These are phyloP conservation scores for Dothidotthia symphoricarpi DNA, from an alignment of 2,329 filamentous ascomycete species.

Conservation along the genomic window DNA sequence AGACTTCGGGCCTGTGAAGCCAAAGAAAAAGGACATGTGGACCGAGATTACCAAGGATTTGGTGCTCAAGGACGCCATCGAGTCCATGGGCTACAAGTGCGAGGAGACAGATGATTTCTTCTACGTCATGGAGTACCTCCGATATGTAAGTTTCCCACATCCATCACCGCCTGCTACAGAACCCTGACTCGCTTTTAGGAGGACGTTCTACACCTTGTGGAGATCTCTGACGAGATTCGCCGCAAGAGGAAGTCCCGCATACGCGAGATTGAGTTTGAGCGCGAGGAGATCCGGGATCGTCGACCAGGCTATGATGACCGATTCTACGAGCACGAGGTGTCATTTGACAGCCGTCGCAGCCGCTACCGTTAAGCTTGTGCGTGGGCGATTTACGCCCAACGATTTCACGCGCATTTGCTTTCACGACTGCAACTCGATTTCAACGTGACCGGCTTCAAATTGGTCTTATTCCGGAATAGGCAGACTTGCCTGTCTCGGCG, in stretches of 20 bases:
- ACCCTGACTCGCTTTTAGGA: conserved; percentile 56
- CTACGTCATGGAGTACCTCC: conserved; percentile 88
- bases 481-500: conserved; percentile 15
- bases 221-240: conserved; percentile 79
- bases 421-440: conserved; percentile 7
- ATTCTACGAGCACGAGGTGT: conserved; percentile 66
- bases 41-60: conserved; percentile 96
- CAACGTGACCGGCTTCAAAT: conserved; percentile 7
- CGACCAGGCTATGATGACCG: conserved; percentile 59
- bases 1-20: conserved; percentile 39
- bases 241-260: conserved; percentile 60
- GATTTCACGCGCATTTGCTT: conserved; percentile 1
- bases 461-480: conserved; percentile 11
- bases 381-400: conserved; percentile 6
- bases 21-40: conserved; percentile 66
- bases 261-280: conserved; percentile 62
- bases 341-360: conserved; percentile 55
- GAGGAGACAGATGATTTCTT: conserved; percentile 88
- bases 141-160: conserved; percentile 65
- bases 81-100: conserved; percentile 79
- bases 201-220: conserved; percentile 79
- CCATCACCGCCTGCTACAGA: neutral
- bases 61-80: conserved; percentile 81
- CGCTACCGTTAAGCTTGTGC: conserved; percentile 35
- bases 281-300: conserved; percentile 52